Evolutionary conservation across 106 monocot genomes (phyloP).

Genomic region (Apostasia ramifera): DNA sequence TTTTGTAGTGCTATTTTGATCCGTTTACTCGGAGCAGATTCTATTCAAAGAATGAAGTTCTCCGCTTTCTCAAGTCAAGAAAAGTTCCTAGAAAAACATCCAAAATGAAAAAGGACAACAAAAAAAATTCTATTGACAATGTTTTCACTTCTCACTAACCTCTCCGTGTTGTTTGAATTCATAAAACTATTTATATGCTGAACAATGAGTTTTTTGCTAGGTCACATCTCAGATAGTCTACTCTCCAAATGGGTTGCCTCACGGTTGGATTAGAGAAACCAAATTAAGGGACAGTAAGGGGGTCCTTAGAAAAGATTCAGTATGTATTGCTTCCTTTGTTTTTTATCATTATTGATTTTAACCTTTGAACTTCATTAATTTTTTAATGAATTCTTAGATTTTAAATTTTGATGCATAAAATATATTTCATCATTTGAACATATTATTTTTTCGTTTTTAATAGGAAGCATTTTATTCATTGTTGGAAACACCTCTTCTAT

Average conservation of each 20-base stretch:
- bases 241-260: conserved; percentile 36
- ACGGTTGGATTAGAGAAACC: conserved; percentile 54
- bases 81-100: neutral
- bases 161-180: conserved; percentile 15
- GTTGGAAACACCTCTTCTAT: no score
- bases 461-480: no score
- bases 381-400: no score
- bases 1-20: conserved; percentile 38
- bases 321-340: no score
- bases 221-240: conserved; percentile 22
- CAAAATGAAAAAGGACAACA: conserved; percentile 4
- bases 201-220: conserved; percentile 3
- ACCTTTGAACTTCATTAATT: no score
- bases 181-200: neutral
- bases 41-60: conserved; percentile 33
- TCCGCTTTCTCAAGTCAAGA: conserved; percentile 22
- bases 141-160: conserved; percentile 10
- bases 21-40: conserved; percentile 34
- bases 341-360: no score
- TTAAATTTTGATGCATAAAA: no score
- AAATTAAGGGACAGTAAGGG: no score
- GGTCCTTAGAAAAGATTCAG: no score
- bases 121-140: conserved; percentile 8
- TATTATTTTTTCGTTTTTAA: no score
- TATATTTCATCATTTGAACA: no score